Evolutionary conservation across 2,329 filamentous ascomycete genomes (phyloP).

Genomic region (Fusarium pseudocircinatum): DNA sequence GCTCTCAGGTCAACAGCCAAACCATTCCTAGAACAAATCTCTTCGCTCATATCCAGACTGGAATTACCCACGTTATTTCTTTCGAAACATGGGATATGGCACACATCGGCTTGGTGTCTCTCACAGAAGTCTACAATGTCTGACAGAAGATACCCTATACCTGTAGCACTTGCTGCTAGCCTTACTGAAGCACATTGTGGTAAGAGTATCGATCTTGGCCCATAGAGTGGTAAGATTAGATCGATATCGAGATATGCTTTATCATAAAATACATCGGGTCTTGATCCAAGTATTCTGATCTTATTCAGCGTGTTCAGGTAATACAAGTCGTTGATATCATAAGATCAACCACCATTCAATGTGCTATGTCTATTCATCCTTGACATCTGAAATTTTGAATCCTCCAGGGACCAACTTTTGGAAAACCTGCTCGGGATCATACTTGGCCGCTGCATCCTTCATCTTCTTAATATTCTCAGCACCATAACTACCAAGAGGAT

Average conservation of each 20-base stretch:
- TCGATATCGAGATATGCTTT: rapidly evolving
- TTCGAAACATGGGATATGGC: neutral
- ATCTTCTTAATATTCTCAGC: slow-evolving; percentile 35
- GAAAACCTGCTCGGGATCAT: slow-evolving; percentile 43
- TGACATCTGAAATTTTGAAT: slow-evolving; percentile 36
- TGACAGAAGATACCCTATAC: neutral
- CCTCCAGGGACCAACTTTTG: slow-evolving; percentile 37
- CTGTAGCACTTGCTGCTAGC: rapidly evolving
- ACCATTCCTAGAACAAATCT: rapidly evolving
- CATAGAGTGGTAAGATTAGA: neutral
- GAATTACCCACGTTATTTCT: rapidly evolving
- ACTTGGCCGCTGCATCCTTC: slow-evolving; percentile 29
- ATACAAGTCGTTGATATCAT: neutral
- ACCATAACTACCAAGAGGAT: slow-evolving; percentile 36
- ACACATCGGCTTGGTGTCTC: too few relatives aligned
- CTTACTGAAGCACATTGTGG: neutral
- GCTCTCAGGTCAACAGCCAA: neutral
- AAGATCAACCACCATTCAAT: rapidly evolving
- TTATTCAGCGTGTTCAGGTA: neutral
- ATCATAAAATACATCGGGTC: rapidly evolving
- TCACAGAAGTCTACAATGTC: neutral
- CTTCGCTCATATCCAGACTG: neutral
- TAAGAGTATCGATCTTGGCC: neutral
- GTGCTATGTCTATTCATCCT: neutral
- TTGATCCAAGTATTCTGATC: neutral